Base-by-base conservation (phyloP, 140 eudicot genomes). In the Bidens hawaiensis region DNA sequence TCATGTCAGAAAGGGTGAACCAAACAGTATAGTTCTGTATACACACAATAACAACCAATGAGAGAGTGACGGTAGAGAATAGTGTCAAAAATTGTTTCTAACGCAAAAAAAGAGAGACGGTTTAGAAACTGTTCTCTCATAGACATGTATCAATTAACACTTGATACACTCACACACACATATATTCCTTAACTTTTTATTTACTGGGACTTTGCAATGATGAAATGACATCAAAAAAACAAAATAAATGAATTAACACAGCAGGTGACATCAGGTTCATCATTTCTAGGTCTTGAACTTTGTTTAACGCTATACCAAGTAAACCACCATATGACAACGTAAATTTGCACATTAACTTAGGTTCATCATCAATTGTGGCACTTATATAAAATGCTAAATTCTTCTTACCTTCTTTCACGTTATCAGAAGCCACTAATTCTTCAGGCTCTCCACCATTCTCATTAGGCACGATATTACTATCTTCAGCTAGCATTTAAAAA, bases 351-450 rank as follows among this genome's bases (percentile, higher is more conserved):
- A 10, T 2, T 26, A 15, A 33, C 28, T 11, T 12, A 27, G 25
- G 0, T 13, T n/a, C 13, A 33, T 56, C 28, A 21, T n/a, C 0
- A 19, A 27, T 6, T 6, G 47, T 26, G 11, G 11, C 41, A 56
- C 43, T 6, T 16, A 28, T 45, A 26, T 6, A 30, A 40, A n/a
- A n/a, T 47, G 13, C 15, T 58, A 21, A 15, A 40, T 27, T 23
- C 9, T 17, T 33, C 65, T 48, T 61, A 83, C 95, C 95, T 83
- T 70, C 81, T 61, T 69, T 83, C 42, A 58, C 65, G 4, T 72
- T 60, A 68, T 52, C 82, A 28, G 74, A 64, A 45, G 68, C 46
- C 24, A n/a, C 82, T 55, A 36, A 64, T 50, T 68, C 81, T 54
- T 79, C 76, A 65, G 64, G 80, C 42, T 72, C 64, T 73, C 17